phyloP scores from a whole-genome alignment of 169 alveolate genomes.

The Plasmodium fragile region DNA sequence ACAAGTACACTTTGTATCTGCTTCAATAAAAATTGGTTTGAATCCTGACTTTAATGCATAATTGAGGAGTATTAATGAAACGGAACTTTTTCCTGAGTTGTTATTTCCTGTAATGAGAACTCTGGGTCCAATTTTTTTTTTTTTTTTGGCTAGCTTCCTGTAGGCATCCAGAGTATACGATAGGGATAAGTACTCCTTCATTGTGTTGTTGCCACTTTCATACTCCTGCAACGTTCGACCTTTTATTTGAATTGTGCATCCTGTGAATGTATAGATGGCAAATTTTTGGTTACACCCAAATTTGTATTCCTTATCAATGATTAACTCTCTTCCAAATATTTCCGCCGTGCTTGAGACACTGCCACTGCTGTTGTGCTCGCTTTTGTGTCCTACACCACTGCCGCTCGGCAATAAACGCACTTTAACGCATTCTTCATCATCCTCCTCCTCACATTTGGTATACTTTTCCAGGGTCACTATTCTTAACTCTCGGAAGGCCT shows the following conservation, averaged over 20 bases:
- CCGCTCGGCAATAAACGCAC: constrained; percentile 24
- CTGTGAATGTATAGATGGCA: constrained; percentile 91
- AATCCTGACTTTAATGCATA: constrained; percentile 90
- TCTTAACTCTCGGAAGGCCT: constrained; percentile 40
- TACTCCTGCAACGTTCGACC: constrained; percentile 91
- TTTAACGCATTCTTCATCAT: constrained; percentile 55
- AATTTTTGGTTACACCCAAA: constrained; percentile 86
- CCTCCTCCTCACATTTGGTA: constrained; percentile 45
- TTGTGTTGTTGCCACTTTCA: constrained; percentile 88
- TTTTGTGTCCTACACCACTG: not conserved
- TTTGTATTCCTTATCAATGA: constrained; percentile 87
- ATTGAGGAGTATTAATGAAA: constrained; percentile 85
- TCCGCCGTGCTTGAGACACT: constrained; percentile 83
- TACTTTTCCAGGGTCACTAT: constrained; percentile 60
- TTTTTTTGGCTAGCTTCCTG: constrained; percentile 87
- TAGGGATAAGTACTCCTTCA: constrained; percentile 89
- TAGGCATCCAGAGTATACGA: constrained; percentile 85
- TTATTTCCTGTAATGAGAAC: constrained; percentile 90
- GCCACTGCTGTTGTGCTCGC: constrained; percentile 11
- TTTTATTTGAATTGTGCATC: constrained; percentile 89
- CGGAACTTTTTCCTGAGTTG: constrained; percentile 91
- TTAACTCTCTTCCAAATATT: constrained; percentile 89
- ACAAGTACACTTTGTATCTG: constrained; percentile 86
- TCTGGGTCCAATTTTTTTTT: constrained; percentile 89
- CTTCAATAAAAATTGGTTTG: constrained; percentile 89